Conservation (phyloP, 495 filamentous ascomycete species). For the Annulohypoxylon nitens region DNA sequence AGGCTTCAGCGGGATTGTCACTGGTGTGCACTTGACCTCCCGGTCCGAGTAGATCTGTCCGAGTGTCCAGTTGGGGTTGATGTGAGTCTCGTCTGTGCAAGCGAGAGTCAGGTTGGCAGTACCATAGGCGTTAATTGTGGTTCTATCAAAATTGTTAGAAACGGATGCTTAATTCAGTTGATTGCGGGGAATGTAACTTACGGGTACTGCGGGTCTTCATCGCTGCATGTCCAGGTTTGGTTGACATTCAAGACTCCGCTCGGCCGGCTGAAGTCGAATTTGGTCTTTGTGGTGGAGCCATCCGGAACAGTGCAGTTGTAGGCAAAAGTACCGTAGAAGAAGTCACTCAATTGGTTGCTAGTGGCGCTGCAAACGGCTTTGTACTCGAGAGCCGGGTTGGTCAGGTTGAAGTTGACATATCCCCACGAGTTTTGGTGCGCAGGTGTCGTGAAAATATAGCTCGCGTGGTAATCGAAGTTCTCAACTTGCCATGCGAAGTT, state of each 20-base stretch:
- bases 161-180: neutral
- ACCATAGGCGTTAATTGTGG: constrained; percentile 55
- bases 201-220: constrained; percentile 54
- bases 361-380: constrained; percentile 52
- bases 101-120: constrained; percentile 49
- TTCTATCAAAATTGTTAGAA: constrained; percentile 44
- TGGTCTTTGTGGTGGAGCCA: constrained; percentile 39
- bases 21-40: constrained; percentile 51
- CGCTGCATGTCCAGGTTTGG: constrained; percentile 60
- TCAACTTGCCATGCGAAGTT: constrained; percentile 54
- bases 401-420: constrained; percentile 58
- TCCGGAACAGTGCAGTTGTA: constrained; percentile 55
- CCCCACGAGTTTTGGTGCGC: constrained; percentile 61
- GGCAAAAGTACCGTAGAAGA: constrained; percentile 59
- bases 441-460: constrained; percentile 58
- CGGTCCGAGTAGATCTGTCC: constrained; percentile 59
- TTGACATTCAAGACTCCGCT: constrained; percentile 53
- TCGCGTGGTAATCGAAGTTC: constrained; percentile 56
- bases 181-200: constrained; percentile 39
- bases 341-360: constrained; percentile 58
- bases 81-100: constrained; percentile 53
- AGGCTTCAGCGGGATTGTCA: constrained; percentile 48
- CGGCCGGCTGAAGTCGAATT: constrained; percentile 55
- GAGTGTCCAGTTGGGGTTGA: constrained; percentile 58
- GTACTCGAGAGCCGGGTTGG: constrained; percentile 55